Evolutionary conservation across 768 basidiomycete genomes (phyloP).

Genomic region (Amanita pseudoporphyria): DNA sequence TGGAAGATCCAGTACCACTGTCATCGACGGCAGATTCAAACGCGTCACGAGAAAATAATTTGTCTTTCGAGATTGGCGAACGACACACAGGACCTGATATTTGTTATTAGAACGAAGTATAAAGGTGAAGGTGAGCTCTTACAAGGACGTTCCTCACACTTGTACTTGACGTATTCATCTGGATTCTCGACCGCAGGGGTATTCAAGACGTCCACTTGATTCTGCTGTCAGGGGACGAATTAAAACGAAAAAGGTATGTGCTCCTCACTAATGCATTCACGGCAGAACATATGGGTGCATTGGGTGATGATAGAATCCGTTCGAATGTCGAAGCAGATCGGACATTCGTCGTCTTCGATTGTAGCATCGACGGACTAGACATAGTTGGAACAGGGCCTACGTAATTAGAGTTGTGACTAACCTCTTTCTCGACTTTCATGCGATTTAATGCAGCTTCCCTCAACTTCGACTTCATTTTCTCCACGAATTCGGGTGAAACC

Average conservation of each 20-base stretch:
- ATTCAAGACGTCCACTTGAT: slow-evolving; percentile 35
- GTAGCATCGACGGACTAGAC: slow-evolving; percentile 36
- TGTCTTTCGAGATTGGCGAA: slow-evolving; percentile 30
- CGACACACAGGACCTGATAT: slow-evolving; percentile 53
- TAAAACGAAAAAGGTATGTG: not conserved
- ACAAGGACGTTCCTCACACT: slow-evolving; percentile 42
- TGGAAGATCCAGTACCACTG: slow-evolving; percentile 15
- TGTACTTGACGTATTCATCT: slow-evolving; percentile 26
- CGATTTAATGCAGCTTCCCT: slow-evolving; percentile 31
- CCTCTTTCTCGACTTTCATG: slow-evolving; percentile 46
- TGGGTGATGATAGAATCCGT: slow-evolving; percentile 45
- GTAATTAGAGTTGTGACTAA: slow-evolving; percentile 14
- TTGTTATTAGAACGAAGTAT: not conserved
- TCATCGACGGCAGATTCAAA: slow-evolving; percentile 53
- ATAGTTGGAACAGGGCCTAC: not conserved
- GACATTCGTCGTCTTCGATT: slow-evolving; percentile 50
- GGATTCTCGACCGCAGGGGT: slow-evolving; percentile 23
- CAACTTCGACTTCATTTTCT: slow-evolving; percentile 36
- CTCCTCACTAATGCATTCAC: slow-evolving; percentile 42
- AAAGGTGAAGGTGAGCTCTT: slow-evolving; percentile 13
- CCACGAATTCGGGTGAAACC: slow-evolving; percentile 39
- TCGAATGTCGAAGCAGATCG: slow-evolving; percentile 55
- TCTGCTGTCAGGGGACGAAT: not conserved
- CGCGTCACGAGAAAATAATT: slow-evolving; percentile 43
- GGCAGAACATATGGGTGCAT: slow-evolving; percentile 57